phyloP scores from a whole-genome alignment of 1,139 yeast species.

The Taiozyma onychis region DNA sequence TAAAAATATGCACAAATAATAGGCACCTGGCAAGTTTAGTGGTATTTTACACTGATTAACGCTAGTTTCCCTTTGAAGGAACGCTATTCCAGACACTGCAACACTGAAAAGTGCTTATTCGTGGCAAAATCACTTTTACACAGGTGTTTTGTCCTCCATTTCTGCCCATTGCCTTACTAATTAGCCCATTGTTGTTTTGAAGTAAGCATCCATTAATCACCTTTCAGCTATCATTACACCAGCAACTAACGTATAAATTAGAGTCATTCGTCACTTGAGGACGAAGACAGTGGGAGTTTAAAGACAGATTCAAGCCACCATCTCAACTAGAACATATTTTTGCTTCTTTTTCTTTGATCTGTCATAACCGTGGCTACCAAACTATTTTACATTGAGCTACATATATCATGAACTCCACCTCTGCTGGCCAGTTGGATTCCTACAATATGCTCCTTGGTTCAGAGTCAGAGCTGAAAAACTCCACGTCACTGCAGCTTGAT shows the following conservation, averaged over 20 bases:
- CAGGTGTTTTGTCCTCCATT: not conserved
- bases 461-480: conserved; percentile 2
- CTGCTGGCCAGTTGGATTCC: conserved; percentile 12
- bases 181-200: not conserved
- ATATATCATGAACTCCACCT: conserved; percentile 10
- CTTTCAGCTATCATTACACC: not conserved
- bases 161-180: not conserved
- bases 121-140: not conserved
- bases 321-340: not conserved
- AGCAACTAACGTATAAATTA: not conserved
- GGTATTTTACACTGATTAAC: not conserved
- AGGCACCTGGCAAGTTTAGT: not conserved
- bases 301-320: not conserved
- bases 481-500: conserved; percentile 9
- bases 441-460: conserved; percentile 5
- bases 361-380: not conserved
- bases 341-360: not conserved
- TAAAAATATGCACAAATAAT: not conserved
- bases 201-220: not conserved
- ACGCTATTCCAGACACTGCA: not conserved
- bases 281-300: not conserved
- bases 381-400: not conserved
- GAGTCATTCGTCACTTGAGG: not conserved
- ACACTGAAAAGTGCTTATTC: not conserved
- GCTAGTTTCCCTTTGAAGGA: not conserved